Base-by-base conservation (phyloP, 2,329 filamentous ascomycete genomes). In the Ophiocordyceps camponoti-floridani region DNA sequence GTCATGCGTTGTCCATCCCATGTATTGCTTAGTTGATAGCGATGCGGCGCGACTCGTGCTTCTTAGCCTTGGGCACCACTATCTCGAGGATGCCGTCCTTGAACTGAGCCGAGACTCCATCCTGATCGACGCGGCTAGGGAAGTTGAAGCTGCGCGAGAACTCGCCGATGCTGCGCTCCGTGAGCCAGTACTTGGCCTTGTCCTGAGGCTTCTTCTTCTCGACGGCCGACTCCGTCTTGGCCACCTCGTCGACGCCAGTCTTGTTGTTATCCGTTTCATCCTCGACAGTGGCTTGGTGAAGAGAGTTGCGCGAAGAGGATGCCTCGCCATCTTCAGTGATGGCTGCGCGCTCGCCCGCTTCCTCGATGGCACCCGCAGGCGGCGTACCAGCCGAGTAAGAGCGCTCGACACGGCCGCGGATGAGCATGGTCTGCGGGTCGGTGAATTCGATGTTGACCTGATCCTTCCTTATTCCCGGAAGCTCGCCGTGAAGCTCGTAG, bases 401-500 rank as follows among this genome's bases (percentile, higher is more conserved):
- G 51, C 78, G 74, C 62, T 87, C 82, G 46, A 77, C 71, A 50
- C 70, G 75, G 55, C 84, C 84, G 47, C 74, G 75, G 58, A 91
- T 69, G 50, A 76, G 70, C 40, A 89, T 65, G 14, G 82, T 87
- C 64, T 84, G 79, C 40, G 72, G 68, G 57, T 89, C 83, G 47
- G 76, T 79, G 69, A 88, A 89, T 57, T 89, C 83, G 57, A 89
- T 82, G 57, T 72, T 67, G 55, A 91, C 67, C 55, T 87, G 69
- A 53, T 84, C 77, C 64, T 84, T 82, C 49, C 74, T 73, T 53
- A 88, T 68, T 45, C 84, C 84, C 0, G 84, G 79, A 6, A 89
- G 75, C 62, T 89, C 84, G 54, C 84, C 84, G 54, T 88, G 77
- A 18, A 89, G 78, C 62, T 89, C 79, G 57, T 86, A 89, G 50